Evolutionary conservation across 805 yeast genomes (phyloP), one percentile per base, ranked within the genome.

Genomic region (Wickerhamiella musiphila): DNA sequence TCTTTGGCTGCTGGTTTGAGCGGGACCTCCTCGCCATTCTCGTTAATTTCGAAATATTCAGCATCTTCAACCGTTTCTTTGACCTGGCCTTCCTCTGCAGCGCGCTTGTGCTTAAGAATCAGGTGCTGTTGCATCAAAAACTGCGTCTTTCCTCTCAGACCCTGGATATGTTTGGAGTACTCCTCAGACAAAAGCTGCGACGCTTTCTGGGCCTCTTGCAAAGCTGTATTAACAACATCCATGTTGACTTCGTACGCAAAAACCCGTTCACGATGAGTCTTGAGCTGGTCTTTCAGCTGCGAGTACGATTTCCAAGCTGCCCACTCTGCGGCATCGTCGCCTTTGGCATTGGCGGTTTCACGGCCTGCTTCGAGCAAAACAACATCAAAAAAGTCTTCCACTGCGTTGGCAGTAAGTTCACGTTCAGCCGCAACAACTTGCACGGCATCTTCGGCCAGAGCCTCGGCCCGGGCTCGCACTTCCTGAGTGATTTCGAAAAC

Each of bases 311-410:
- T 37, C 36, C 46, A 42, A 21, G 36, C 39, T 15, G 36, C 37
- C 30, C 41, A 38, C 45, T 53, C 47, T 56, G 73, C 71, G 65
- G 76, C 76, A 7, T 37, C 49, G 17, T 32, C 36, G 18, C 32
- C 36, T 26, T 23, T 37, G 22, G 38, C 43, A n/a, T 37, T 26
- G 1, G 29, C 31, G 11, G 36, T 34, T 17, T 42, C 45, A 11
- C 40, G 39, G 6, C 43, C 44, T 2, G 48, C 44, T 39, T 46
- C 51, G 14, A 31, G 28, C 16, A 45, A 34, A 4, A 43, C 44
- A 11, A 41, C 40, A 18, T 45, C 49, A 27, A 46, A 44, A 36
- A 36, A 42, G 33, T 45, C 51, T 31, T 46, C 49, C 20, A 46
- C 30, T 4, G 49, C 45, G 14, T 45, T 54, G 6, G 46, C 40